Conservation (phyloP, 768 basidiomycete species). For the Serendipita sp. region DNA sequence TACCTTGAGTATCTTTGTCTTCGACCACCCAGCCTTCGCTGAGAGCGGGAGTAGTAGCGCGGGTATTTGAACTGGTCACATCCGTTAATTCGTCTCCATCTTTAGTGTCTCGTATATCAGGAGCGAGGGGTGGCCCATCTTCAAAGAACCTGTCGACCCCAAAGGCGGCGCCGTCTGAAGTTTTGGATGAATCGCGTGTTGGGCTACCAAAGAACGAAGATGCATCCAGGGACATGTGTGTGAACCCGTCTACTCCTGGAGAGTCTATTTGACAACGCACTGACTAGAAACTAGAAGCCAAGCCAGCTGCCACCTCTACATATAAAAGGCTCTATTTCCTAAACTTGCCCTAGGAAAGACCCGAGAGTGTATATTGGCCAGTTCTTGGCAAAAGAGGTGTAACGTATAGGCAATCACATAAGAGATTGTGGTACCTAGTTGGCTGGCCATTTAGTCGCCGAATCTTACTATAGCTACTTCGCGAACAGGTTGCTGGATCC, state of each 20-base stretch:
- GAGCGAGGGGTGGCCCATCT: background rate
- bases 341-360: no score
- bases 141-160: background rate
- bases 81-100: background rate
- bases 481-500: no score
- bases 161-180: background rate
- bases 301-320: no score
- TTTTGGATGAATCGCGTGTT: background rate
- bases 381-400: no score
- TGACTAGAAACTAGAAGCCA: no score
- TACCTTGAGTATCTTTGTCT: background rate
- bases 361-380: no score
- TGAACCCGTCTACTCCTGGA: background rate
- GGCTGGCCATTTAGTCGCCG: no score
- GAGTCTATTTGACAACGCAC: no score
- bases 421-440: no score
- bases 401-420: no score
- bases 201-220: background rate
- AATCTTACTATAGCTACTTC: no score
- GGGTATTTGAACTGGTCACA: background rate
- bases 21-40: background rate
- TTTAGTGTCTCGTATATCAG: background rate
- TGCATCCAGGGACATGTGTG: background rate
- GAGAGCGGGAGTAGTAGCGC: background rate
- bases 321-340: no score